Evolutionary conservation across 2,329 filamentous ascomycete species (phyloP).

Genomic region (Dothideomycetes sp.): DNA sequence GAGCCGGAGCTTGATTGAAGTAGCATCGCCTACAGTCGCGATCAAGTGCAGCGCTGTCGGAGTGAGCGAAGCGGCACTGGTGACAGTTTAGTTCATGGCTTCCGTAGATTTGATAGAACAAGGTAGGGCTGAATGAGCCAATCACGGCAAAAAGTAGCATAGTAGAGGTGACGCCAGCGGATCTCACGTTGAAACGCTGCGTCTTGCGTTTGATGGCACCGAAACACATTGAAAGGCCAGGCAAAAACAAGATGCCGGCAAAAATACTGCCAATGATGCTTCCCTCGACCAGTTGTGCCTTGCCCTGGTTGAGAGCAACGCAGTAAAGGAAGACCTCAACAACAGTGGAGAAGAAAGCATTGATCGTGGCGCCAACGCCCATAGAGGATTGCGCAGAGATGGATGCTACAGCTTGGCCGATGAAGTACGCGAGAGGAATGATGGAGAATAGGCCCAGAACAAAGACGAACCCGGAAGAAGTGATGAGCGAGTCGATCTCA

Average conservation of each 20-base stretch:
- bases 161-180: slow-evolving; percentile 90
- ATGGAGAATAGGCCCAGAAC: slow-evolving; percentile 76
- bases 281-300: slow-evolving; percentile 85
- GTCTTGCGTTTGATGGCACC: slow-evolving; percentile 96
- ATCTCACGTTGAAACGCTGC: slow-evolving; percentile 93
- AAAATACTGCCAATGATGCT: slow-evolving; percentile 98
- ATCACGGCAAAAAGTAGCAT: slow-evolving; percentile 97
- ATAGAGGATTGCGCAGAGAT: slow-evolving; percentile 98
- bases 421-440: slow-evolving; percentile 95
- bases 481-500: slow-evolving; percentile 60
- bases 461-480: slow-evolving; percentile 78
- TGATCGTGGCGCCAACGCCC: slow-evolving; percentile 93
- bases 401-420: slow-evolving; percentile 93
- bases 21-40: slow-evolving; percentile 86
- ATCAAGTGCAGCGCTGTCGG: slow-evolving; percentile 39
- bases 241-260: slow-evolving; percentile 87
- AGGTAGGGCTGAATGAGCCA: slow-evolving; percentile 84
- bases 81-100: slow-evolving; percentile 89
- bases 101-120: slow-evolving; percentile 98
- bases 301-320: slow-evolving; percentile 83
- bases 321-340: slow-evolving; percentile 98
- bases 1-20: slow-evolving; percentile 75
- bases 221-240: slow-evolving; percentile 96
- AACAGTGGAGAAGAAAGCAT: slow-evolving; percentile 94
- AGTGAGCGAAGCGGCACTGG: slow-evolving; percentile 45